Evolutionary conservation across 2,329 filamentous ascomycete genomes (phyloP).

Genomic region (Didymella exigua): DNA sequence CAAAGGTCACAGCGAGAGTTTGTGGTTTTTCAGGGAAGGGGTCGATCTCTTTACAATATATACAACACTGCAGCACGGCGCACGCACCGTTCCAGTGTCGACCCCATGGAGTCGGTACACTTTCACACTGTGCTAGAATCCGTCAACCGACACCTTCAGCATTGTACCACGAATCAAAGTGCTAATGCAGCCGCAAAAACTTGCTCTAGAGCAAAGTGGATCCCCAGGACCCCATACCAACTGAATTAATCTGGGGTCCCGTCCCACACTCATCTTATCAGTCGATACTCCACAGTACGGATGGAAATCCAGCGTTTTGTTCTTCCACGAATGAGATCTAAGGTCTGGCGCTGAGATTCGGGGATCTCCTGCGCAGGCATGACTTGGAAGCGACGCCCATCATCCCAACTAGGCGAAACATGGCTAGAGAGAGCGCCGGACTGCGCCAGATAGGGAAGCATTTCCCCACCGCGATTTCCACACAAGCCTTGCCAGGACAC

Average conservation of each 20-base stretch:
- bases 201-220: constrained; percentile 24
- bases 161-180: constrained; percentile 42
- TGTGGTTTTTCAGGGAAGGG: constrained; percentile 16
- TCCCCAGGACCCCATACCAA: constrained; percentile 6
- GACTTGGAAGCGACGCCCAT: constrained; percentile 22
- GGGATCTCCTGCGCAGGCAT: constrained; percentile 10
- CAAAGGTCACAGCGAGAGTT: constrained; percentile 26
- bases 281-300: constrained; percentile 21
- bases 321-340: constrained; percentile 39
- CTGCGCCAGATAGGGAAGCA: constrained; percentile 20
- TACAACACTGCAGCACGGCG: constrained; percentile 24
- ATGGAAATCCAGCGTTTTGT: constrained; percentile 17
- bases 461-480: constrained; percentile 14
- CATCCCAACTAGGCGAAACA: constrained; percentile 19
- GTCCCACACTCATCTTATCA: constrained; percentile 20
- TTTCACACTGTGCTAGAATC: constrained; percentile 25
- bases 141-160: constrained; percentile 17
- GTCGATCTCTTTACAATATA: constrained; percentile 21
- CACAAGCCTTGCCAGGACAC: constrained; percentile 31
- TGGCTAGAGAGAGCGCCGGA: constrained; percentile 25
- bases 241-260: constrained; percentile 37
- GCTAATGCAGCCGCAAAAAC: constrained; percentile 28
- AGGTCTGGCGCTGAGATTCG: constrained; percentile 10
- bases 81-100: constrained; percentile 24
- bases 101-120: constrained; percentile 31